phyloP scores from a whole-genome alignment of 1,139 yeast species.

The Geotrichum klebahnii region DNA sequence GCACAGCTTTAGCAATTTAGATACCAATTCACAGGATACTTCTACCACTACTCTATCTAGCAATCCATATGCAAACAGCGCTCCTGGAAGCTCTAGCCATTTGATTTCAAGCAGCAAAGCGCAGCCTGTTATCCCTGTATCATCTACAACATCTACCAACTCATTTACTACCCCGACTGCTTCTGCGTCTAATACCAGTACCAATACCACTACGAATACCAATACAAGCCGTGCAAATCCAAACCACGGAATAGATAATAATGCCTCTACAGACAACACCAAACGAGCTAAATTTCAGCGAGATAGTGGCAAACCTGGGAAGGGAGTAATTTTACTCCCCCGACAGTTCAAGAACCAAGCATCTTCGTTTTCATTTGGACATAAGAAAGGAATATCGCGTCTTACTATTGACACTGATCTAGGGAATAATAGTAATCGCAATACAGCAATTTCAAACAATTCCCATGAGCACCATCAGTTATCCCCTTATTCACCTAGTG shows the following conservation, averaged over 20 bases:
- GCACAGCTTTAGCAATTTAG: too few relatives aligned
- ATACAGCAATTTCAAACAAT: background rate
- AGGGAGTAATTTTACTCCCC: slow-evolving; percentile 34
- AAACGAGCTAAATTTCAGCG: background rate
- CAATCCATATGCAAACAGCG: background rate
- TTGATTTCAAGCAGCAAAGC: background rate
- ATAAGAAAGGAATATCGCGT: background rate
- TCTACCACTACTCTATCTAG: background rate
- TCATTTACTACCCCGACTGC: too few relatives aligned
- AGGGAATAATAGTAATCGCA: background rate
- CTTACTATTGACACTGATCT: background rate
- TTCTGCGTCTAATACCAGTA: too few relatives aligned
- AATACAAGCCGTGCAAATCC: too few relatives aligned
- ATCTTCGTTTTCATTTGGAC: background rate
- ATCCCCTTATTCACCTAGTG: background rate
- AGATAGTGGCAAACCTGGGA: slow-evolving; percentile 18
- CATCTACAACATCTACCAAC: too few relatives aligned
- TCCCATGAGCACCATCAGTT: background rate
- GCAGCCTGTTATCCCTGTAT: background rate
- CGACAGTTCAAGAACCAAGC: slow-evolving; percentile 27
- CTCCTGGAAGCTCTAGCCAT: background rate
- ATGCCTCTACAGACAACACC: background rate
- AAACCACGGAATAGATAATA: background rate
- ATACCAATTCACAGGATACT: background rate
- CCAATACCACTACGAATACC: too few relatives aligned